Base-by-base conservation (phyloP, 2,329 filamentous ascomycete species). In the Aspergillus sp. region DNA sequence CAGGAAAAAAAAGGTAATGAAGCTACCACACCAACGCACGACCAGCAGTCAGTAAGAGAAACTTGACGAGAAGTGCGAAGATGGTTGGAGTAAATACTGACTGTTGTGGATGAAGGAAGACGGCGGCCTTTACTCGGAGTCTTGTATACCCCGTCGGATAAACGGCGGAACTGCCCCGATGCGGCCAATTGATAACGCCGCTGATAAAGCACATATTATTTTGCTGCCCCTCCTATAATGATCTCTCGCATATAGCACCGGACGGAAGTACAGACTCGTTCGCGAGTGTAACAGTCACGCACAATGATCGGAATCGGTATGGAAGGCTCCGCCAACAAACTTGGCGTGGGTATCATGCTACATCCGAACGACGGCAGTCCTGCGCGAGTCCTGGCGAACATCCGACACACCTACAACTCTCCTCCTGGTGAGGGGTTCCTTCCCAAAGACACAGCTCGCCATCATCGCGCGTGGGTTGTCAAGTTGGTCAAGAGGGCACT, bases 311-410 rank as follows among this genome's bases (percentile, higher is more conserved):
- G 82, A 29, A 77, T 87, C 59, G 84, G 84, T 26, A 77, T 88
- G 64, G 93, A 98, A 75, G 91, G 93, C 67, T 95, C 88, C 48
- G 93, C 93, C 70, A 98, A 98, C 77, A 98, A 98, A 72, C 82
- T 98, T 44, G 93, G 91, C 56, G 85, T 97, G 48, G 93, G 93
- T 61, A 76, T 98, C 48, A 95, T 98, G 66, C 79, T 82, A 27
- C 93, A 97, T 73, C 71, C 52, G 62, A 71, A 72, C 29, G 72
- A 75, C 49, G 64, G 69, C 61, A 68, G 72, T 49, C 71, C 77
- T 34, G 78, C 85, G 19, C 72, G 76, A 55, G 83, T 98, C 64
- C 87, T 98, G 56, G 83, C 90, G 64, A 98, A 98, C 73, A 78
- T 98, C 55, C 86, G 93, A 46, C 86, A 97, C 73, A 98, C 93